These are phyloP conservation scores for Grosmannia serpens DNA, from an alignment of 2,329 filamentous ascomycete genomes.

Conservation along the genomic window DNA sequence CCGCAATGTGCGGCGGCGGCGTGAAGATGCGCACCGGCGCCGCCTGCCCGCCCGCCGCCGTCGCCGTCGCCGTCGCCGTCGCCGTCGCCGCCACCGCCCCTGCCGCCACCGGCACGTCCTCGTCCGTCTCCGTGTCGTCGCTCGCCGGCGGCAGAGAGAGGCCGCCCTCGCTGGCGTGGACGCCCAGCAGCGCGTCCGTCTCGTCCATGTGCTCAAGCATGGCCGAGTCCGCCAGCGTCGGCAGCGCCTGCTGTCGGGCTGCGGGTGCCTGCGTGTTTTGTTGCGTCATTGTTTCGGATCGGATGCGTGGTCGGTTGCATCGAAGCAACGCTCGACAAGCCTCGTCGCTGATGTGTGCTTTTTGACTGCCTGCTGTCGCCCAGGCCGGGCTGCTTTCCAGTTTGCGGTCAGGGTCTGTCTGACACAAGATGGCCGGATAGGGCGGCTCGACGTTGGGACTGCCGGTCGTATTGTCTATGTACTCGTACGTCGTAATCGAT, in stretches of 20 bases:
- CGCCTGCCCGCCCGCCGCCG: no score
- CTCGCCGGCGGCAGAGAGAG: background rate
- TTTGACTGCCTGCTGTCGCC: no score
- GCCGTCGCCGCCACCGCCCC: no score
- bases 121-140: slow-evolving; percentile 8
- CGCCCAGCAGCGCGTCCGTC: background rate
- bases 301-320: background rate
- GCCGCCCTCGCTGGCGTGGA: background rate
- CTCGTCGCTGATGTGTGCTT: background rate
- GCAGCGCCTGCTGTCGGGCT: background rate
- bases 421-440: background rate
- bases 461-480: background rate
- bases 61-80: no score
- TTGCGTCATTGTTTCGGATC: slow-evolving; percentile 4
- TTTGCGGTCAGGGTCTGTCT: no score
- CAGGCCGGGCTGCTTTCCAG: no score
- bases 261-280: slow-evolving; percentile 1
- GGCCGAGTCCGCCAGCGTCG: background rate
- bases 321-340: background rate
- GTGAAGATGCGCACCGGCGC: slow-evolving; percentile 31
- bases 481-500: background rate
- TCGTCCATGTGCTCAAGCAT: slow-evolving; percentile 4
- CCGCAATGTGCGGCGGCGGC: slow-evolving; percentile 66
- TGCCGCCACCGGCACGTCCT: background rate
- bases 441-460: background rate